Evolutionary conservation across 2,329 filamentous ascomycete genomes (phyloP), one percentile per base, ranked within the genome.

Genomic region (Alternaria sp.): DNA sequence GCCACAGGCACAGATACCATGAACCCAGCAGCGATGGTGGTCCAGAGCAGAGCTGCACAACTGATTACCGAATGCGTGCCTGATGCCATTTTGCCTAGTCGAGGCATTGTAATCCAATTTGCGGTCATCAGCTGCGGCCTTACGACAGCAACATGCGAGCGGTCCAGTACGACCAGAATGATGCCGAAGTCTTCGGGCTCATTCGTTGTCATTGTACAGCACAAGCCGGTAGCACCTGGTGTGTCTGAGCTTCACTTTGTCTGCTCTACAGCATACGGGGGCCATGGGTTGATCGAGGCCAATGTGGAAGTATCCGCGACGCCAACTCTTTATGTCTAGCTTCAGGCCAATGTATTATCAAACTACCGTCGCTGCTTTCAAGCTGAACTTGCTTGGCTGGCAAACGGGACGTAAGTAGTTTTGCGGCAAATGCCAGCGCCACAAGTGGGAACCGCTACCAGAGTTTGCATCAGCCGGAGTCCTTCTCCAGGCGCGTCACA

Each of bases 371-470:
- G 68, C 66, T 66, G 57, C 38, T 56, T 69, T 58, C 62, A 65
- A 61, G 67, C 62, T 71, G 60, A 66, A 64, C 50, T 61, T 60
- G 60, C 70, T 74, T 72, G 69, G 68, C 71, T 60, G 67, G 66
- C 62, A 69, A 68, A 71, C 64, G 73, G 70, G 71, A 74, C 60
- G 68, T 69, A 54, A 69, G 68, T 69, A 74, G 68, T 65, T 63
- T 62, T 70, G 69, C 71, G 67, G 72, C 72, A 63, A 69, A 71
- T 64, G 55, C 66, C 43, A 75, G 69, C 74, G 75, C 75, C 74
- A 77, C 73, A 70, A 68, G 64, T 74, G 72, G 70, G 68, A 75
- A 73, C 70, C 57, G 68, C 60, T 64, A 67, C 74, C 71, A 76
- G 68, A 74, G 54, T 66, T 66, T 70, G 70, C 68, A 68, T 71